Percentiles rank a stretch among this genome's conserved stretches.
Evolutionary conservation across 352 stramenopile genomes (phyloP).

Genomic region (Globisporangium viniferum): DNA sequence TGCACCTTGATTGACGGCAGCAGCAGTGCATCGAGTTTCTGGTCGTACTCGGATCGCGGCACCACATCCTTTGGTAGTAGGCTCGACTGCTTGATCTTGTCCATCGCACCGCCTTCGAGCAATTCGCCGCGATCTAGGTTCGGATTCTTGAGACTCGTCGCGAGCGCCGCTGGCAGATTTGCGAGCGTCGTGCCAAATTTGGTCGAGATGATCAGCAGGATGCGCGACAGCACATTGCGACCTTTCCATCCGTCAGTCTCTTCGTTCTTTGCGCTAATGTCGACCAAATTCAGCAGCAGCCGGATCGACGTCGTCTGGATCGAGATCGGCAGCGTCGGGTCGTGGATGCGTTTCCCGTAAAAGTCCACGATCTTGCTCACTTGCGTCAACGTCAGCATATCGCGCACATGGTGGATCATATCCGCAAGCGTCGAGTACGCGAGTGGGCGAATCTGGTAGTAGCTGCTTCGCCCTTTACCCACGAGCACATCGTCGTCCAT

Average conservation of each 20-base stretch:
- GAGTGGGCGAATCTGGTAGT: constrained; percentile 91
- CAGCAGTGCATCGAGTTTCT: constrained; percentile 68
- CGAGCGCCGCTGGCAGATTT: constrained; percentile 64
- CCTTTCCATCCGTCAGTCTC: constrained; percentile 86
- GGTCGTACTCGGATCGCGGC: constrained; percentile 63
- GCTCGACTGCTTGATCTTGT: constrained; percentile 84
- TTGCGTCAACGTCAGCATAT: constrained; percentile 93
- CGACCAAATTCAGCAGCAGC: constrained; percentile 95
- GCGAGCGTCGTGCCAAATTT: constrained; percentile 93
- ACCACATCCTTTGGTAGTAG: constrained; percentile 57
- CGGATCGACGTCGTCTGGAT: constrained; percentile 97
- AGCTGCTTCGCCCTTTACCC: constrained; percentile 77
- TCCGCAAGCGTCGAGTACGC: constrained; percentile 97
- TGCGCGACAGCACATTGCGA: constrained; percentile 87
- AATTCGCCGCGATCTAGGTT: constrained; percentile 56
- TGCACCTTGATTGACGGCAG: constrained; percentile 50
- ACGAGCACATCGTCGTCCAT: constrained; percentile 96
- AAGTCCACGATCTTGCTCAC: constrained; percentile 94
- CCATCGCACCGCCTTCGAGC: constrained; percentile 82
- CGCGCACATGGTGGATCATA: constrained; percentile 96
- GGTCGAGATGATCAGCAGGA: constrained; percentile 91
- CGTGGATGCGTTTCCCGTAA: constrained; percentile 92
- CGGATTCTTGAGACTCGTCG: constrained; percentile 42
- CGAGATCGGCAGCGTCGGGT: constrained; percentile 90
- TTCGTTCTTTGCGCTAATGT: constrained; percentile 96